Evolutionary conservation across 2,329 filamentous ascomycete genomes (phyloP), one percentile per base, ranked within the genome.

Genomic region (Plectosphaerella sp.): DNA sequence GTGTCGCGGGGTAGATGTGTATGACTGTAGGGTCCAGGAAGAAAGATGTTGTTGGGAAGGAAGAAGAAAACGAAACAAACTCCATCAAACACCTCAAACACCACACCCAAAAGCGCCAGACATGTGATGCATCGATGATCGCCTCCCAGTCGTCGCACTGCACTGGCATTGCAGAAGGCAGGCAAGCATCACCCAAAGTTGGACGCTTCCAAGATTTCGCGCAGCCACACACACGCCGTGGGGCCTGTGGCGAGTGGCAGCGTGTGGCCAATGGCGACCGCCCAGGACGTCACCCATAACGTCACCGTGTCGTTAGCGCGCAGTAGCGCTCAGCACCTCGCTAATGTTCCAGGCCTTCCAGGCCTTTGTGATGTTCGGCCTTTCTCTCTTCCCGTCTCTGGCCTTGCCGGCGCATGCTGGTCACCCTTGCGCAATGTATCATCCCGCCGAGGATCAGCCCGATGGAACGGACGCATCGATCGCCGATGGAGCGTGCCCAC

Each of bases 221-320:
- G 28, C 52, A 57, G 56, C 56, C 56, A 57, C 56, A 57, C 28
- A 33, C 54, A 28, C 3, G 11, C 33, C 20, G 35, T 18, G 54
- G 52, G 54, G 54, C 54, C 49, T 52, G 45, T 54, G 49, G 18
- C 12, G 33, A 48, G 25, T 33, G 45, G 25, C 24, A 5, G 33
- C 20, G n/a, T n/a, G 15, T 18, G 42, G 53, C 54, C 56, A 54
- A 57, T 57, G 22, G 22, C 47, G n/a, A 15, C 11, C 25, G 9
- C 12, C 37, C 47, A 35, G 47, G 52, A 57, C 56, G 56, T 57
- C 56, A 57, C 52, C 37, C 41, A 54, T 49, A 45, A 56, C 56
- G 56, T 57, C 56, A 57, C 39, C 33, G 8, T 18, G 28, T 20
- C 16, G 16, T 20, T 43, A 43, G 41, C 41, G 41, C 41, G 28